These are phyloP conservation scores for Calophaca sinica DNA, from an alignment of 306 rosid genomes.

Conservation along the genomic window DNA sequence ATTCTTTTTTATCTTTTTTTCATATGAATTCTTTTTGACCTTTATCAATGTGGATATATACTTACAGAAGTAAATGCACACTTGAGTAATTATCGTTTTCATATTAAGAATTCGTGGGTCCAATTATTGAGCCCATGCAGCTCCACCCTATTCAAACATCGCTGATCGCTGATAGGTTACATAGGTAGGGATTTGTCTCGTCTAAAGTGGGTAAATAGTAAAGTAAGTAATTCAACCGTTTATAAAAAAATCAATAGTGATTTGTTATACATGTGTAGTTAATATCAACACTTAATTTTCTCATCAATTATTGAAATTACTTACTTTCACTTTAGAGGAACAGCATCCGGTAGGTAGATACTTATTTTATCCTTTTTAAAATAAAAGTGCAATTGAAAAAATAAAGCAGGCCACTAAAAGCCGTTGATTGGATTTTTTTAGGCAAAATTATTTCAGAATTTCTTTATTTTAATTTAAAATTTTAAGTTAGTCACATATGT, in stretches of 20 bases:
- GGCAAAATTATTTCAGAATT: too few relatives aligned
- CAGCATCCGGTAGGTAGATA: neutral
- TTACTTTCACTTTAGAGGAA: too few relatives aligned
- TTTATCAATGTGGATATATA: constrained; percentile 3
- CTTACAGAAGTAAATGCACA: constrained; percentile 10
- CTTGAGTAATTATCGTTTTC: constrained; percentile 37
- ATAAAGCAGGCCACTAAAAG: neutral
- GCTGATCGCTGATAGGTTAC: too few relatives aligned
- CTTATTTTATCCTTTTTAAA: neutral
- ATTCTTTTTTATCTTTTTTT: neutral
- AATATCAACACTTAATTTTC: too few relatives aligned
- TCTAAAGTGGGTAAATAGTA: too few relatives aligned
- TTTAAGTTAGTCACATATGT: too few relatives aligned
- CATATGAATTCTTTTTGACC: neutral
- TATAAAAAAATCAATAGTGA: too few relatives aligned
- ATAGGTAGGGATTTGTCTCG: too few relatives aligned
- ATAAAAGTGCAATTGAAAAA: neutral
- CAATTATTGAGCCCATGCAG: constrained; percentile 44
- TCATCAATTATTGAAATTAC: too few relatives aligned
- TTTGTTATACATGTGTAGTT: too few relatives aligned
- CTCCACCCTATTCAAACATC: constrained; percentile 23
- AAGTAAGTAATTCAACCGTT: too few relatives aligned
- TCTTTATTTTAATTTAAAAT: too few relatives aligned
- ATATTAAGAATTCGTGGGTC: constrained; percentile 37
- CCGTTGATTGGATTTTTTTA: neutral